Base-by-base conservation (phyloP, 2,329 filamentous ascomycete genomes). In the Amauroascus verrucosus region DNA sequence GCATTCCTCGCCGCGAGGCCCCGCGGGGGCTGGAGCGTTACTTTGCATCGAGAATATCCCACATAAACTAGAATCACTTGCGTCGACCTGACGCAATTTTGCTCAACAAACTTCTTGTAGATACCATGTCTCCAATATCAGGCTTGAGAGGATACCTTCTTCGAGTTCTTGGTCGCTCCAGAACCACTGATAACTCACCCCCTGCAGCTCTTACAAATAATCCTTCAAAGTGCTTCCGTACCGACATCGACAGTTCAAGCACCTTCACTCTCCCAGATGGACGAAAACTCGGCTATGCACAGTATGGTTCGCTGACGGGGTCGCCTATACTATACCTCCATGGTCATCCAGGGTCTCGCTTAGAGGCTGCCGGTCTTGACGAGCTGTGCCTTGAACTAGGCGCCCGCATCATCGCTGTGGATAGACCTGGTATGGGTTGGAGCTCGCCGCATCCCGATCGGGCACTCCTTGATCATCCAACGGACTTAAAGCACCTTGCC, bases 401-500 rank as follows among this genome's bases (percentile, higher is more conserved):
- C 33, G 60, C 71, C 28, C 69, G 70, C 6, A 61, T 75, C 32
- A 67, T 76, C 49, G 63, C 64, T 5, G 63, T 68, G 8, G 74
- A 76, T 48, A 63, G 73, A 14, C 73, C 73, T 7, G 72, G 74
- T 7, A 64, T 66, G 18, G 74, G 74, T 0, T 61, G 67, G 16
- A 72, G 70, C 6, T 70, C 65, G 1, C 65, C 66, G 43, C 66
- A 74, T 30, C 60, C 64, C 0, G 59, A 63, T 35, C 67, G 70
- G 8, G 64, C 59, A 3, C 62, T 75, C 1, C 62, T 71, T 18
- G 68, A 73, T 59, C 71, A 67, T 64, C 68, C 74, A 3, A 56
- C 64, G n/a, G 74, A 77, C 51, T 58, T 77, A 3, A 56, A 68
- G 16, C 60, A 62, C 1, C 65, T 78, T 8, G 67, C 69, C 9